Conservation (phyloP, 495 filamentous ascomycete species). For the Evernia prunastri region DNA sequence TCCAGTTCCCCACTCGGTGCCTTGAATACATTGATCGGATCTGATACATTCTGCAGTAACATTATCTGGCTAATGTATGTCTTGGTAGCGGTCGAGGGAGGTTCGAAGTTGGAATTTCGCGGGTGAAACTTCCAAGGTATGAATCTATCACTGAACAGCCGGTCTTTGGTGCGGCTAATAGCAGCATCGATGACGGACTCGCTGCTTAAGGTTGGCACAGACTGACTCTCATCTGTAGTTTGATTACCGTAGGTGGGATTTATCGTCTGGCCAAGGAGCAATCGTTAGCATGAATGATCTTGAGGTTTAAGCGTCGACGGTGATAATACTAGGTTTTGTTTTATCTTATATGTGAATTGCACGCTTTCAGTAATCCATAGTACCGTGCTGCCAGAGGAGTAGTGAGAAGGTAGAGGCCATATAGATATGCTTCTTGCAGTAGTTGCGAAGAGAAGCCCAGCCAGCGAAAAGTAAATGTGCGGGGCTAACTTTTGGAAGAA, state of each 20-base stretch:
- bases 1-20: conserved; percentile 37
- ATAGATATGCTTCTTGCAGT: not conserved
- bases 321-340: not conserved
- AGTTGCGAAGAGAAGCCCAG: not conserved
- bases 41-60: conserved; percentile 8
- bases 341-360: not conserved
- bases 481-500: not conserved
- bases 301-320: not conserved
- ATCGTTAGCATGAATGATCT: not conserved
- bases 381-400: not conserved
- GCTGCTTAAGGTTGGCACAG: not conserved
- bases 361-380: not conserved
- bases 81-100: conserved; percentile 26
- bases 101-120: conserved; percentile 55
- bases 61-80: conserved; percentile 5
- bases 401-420: not conserved
- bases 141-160: conserved; percentile 33
- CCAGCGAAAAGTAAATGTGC: not conserved
- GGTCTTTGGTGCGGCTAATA: conserved; percentile 5
- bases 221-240: not conserved
- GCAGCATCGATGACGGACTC: conserved; percentile 9
- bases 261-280: not conserved
- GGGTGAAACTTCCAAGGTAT: conserved; percentile 73
- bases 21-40: conserved; percentile 11
- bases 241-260: not conserved